phyloP scores from a whole-genome alignment of 768 basidiomycete genomes.

The Gymnopilus junonius region DNA sequence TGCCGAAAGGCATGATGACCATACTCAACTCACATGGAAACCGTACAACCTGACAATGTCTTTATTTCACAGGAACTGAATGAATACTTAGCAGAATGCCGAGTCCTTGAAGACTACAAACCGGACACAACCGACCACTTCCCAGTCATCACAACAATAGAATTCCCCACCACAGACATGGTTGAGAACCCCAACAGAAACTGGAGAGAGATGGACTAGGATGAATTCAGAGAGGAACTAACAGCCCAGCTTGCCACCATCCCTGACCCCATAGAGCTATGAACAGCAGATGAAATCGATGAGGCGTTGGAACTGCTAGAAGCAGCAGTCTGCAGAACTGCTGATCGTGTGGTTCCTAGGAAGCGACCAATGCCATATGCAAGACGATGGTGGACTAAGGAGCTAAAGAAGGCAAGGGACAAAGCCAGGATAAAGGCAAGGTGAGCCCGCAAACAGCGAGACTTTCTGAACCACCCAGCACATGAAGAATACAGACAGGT shows the following conservation, averaged over 20 bases:
- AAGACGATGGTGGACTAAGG: constrained; percentile 27
- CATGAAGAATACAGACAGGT: constrained; percentile 18
- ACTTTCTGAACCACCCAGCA: constrained; percentile 20
- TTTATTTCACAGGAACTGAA: constrained; percentile 29
- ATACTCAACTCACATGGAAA: constrained; percentile 33
- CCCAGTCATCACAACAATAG: constrained; percentile 36
- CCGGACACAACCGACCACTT: constrained; percentile 41
- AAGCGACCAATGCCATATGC: constrained; percentile 1
- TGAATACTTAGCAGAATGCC: constrained; percentile 31
- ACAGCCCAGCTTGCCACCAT: constrained; percentile 7
- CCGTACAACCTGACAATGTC: constrained; percentile 47
- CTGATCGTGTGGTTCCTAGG: neutral
- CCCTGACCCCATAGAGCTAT: constrained; percentile 18
- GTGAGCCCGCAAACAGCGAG: constrained; percentile 8
- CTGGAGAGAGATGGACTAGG: constrained; percentile 23
- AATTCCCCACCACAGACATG: constrained; percentile 14
- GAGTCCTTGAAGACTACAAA: constrained; percentile 20
- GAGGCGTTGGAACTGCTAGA: neutral
- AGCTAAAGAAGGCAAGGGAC: constrained; percentile 26
- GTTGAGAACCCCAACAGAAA: neutral
- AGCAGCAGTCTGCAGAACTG: neutral
- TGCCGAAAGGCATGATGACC: constrained; percentile 39
- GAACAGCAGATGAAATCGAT: constrained; percentile 5
- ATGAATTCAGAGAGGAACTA: constrained; percentile 29
- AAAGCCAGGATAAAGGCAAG: constrained; percentile 29